Base-by-base conservation (phyloP, 345 rosid genomes). In the Pistacia vera region DNA sequence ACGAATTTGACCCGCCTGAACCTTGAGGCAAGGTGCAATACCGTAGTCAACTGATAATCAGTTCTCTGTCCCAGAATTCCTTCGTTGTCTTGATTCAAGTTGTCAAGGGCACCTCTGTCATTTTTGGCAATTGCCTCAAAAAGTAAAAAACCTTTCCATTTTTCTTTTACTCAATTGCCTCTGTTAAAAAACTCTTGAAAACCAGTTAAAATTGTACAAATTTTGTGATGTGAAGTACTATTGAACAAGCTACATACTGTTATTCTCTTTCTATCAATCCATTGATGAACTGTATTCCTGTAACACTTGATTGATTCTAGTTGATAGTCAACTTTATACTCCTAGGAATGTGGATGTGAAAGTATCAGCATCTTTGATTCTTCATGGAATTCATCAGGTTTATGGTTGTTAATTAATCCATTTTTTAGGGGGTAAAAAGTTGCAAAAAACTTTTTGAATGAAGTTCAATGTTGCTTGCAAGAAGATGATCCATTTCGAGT, bases 1-100 rank as follows among this genome's bases (percentile, higher is more conserved):
- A 64, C 78, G 30, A 79, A 18, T 8, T 74, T 11, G 68, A 52
- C 4, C 36, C 8, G 56, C 1, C 74, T 77, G 22, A 30, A 41
- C 20, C 35, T 49, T 33, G 57, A 17, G 62, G 81, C 81, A 57
- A 74, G 58, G 73, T 79, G 78, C 4, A 79, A 58, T 17, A 25
- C 41, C 8, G 78, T 73, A 63, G 54, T 46, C 11, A 5, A 59
- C 30, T 13, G 14, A 49, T 0, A n/a, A 11, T 54, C 18, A 41
- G 5, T 41, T 48, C 56, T 63, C n/a, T 51, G 64, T 18, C 25
- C 51, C 2, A 8, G 64, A 33, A 78, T 20, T 25, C 30, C n/a
- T 44, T 7, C n/a, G 9, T 67, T 55, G 18, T 46, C 38, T 30
- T 11, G 48, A 55, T 71, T 48, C 33, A 22, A 65, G 10, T n/a